Evolutionary conservation across 2,329 filamentous ascomycete genomes (phyloP).

Genomic region (Ophiostoma sp.): DNA sequence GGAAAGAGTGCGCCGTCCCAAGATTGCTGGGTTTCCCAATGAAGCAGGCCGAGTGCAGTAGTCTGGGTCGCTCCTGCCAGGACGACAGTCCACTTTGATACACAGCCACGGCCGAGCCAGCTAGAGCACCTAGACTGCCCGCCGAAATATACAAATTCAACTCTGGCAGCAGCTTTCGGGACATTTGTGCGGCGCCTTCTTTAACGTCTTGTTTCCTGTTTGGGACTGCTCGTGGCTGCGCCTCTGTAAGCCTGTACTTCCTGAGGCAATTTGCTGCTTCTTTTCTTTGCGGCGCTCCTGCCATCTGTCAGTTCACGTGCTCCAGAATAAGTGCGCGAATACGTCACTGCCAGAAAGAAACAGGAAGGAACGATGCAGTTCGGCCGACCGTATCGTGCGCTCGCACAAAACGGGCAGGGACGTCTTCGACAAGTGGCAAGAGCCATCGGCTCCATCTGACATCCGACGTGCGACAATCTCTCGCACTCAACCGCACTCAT

Average conservation of each 20-base stretch:
- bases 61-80: not conserved
- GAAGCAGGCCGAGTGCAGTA: not conserved
- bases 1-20: not conserved
- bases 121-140: not conserved
- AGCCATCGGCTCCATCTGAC: no score
- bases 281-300: not conserved
- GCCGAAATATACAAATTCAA: not conserved
- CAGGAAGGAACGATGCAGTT: not conserved
- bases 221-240: slow-evolving; percentile 13
- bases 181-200: slow-evolving; percentile 14
- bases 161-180: not conserved
- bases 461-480: not conserved
- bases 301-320: not conserved
- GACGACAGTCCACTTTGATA: not conserved
- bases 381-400: no score
- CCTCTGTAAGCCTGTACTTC: slow-evolving; percentile 10
- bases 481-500: no score
- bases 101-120: slow-evolving; percentile 13
- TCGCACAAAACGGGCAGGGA: no score
- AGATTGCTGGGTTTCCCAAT: not conserved
- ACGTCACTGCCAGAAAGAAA: not conserved
- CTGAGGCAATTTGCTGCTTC: not conserved
- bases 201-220: slow-evolving; percentile 15
- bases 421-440: no score
- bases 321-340: not conserved